Evolutionary conservation across 1,139 yeast genomes (phyloP).

Genomic region (Diutina pseudorugosa): DNA sequence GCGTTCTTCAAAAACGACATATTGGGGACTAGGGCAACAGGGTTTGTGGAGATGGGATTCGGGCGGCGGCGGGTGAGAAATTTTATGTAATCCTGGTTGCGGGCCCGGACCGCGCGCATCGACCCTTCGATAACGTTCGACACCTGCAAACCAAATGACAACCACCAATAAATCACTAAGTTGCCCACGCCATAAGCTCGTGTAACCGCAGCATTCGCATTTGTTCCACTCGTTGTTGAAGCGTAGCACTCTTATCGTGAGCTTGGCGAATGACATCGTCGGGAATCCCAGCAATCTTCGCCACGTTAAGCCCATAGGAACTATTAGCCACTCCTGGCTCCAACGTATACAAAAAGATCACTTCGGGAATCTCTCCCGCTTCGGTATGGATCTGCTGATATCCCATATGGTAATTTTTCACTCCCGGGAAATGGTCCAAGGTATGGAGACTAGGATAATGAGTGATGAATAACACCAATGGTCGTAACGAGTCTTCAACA

Average conservation of each 20-base stretch:
- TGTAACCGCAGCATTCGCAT: neutral
- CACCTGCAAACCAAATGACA: neutral
- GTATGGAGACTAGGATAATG: conserved; percentile 69
- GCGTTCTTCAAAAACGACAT: conserved; percentile 66
- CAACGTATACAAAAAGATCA: conserved; percentile 51
- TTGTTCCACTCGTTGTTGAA: neutral
- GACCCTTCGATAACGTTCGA: neutral
- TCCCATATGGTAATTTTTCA: conserved; percentile 42
- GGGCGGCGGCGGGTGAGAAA: neutral
- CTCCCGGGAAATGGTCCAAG: conserved; percentile 27
- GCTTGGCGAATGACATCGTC: conserved; percentile 38
- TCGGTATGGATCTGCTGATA: conserved; percentile 3
- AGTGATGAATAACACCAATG: conserved; percentile 69
- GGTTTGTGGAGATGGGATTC: neutral
- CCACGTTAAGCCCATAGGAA: conserved; percentile 74
- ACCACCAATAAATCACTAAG: neutral
- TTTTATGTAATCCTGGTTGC: neutral
- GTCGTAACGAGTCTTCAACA: conserved; percentile 27
- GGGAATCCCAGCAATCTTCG: conserved; percentile 56
- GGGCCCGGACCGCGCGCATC: neutral
- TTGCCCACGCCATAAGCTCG: neutral
- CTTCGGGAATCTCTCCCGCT: conserved; percentile 21
- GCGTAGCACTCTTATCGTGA: neutral
- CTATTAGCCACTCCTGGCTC: conserved; percentile 47
- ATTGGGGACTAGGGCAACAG: too few species aligned